Conservation (phyloP, 78 protist species). For the Guillardia theta region DNA sequence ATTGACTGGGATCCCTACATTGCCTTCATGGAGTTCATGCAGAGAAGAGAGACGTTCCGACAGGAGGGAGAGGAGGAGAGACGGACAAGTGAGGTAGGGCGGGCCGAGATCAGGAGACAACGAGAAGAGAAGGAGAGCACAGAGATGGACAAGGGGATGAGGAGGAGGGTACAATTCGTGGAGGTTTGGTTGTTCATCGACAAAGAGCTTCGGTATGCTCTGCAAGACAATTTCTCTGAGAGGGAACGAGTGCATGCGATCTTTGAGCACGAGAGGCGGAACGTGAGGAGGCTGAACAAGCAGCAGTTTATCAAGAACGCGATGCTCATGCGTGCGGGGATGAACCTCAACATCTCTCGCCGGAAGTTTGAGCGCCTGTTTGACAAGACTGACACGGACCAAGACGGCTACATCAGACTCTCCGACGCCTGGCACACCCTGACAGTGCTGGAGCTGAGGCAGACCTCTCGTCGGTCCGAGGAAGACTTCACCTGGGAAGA, state of each 20-base stretch:
- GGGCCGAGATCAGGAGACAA: background rate
- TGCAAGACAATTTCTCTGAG: background rate
- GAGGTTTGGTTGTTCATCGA: background rate
- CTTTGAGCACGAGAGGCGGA: background rate
- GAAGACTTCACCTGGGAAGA: too few relatives aligned
- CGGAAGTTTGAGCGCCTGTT: background rate
- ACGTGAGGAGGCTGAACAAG: background rate
- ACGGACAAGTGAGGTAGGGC: background rate
- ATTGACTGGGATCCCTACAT: conserved; percentile 15
- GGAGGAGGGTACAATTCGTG: background rate
- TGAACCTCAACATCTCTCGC: background rate
- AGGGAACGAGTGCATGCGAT: background rate
- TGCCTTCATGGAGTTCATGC: background rate
- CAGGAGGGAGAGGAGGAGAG: background rate
- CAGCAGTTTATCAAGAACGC: background rate
- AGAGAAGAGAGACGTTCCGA: background rate
- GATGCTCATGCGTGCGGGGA: background rate
- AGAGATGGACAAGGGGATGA: background rate
- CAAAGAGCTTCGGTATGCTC: background rate
- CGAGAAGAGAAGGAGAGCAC: background rate
- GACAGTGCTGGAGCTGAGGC: too few relatives aligned
- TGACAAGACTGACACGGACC: background rate
- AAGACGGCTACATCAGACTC: background rate
- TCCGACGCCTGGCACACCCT: too few relatives aligned
- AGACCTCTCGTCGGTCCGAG: too few relatives aligned